Evolutionary conservation across 257 asterid species (phyloP), one percentile per base, ranked within the genome.

Genomic region (Nicotiana benthamiana): DNA sequence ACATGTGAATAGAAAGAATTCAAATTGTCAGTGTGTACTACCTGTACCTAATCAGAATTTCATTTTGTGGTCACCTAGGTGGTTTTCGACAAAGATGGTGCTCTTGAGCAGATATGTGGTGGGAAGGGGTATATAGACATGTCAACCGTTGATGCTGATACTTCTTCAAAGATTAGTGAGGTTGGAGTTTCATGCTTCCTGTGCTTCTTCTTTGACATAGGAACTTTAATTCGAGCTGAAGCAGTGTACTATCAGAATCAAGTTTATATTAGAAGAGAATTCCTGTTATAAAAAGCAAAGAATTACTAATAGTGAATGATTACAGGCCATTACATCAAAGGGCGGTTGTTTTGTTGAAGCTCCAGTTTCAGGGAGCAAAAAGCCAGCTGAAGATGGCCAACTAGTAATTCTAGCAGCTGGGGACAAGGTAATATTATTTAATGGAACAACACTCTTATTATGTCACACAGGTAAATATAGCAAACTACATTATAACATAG

Each of bases 341-440:
- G 94, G 97, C 66, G 99, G 97, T 84, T 61, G 48, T 82, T 95
- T 92, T 87, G 89, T 95, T 51, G 98, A 95, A 90, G 98, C 92
- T 80, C 99, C 99, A 68, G 99, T 95, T 68, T 95, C 99, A 40
- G 99, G 99, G 77, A 95, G 99, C 91, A 95, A 95, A 87, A 95
- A 93, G 83, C 99, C 99, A 54, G 99, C 99, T 79, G 99, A 95
- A 90, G 99, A 95, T 87, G 99, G 99, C 84, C 99, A 95, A 70
- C 84, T 95, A 36, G 98, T 93, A 40, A 92, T 95, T 87, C 98
- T 95, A 86, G 94, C 99, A 80, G 99, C 99, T 75, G 99, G 99
- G 79, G 98, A 93, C 75, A 89, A 90, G 94, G 99, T 92, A 66
- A 60, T 84, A 32, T 60, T 48, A 77, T 30, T 61, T 68, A 13